phyloP scores from a whole-genome alignment of 148 eudicot species.

The Selenicereus undatus region DNA sequence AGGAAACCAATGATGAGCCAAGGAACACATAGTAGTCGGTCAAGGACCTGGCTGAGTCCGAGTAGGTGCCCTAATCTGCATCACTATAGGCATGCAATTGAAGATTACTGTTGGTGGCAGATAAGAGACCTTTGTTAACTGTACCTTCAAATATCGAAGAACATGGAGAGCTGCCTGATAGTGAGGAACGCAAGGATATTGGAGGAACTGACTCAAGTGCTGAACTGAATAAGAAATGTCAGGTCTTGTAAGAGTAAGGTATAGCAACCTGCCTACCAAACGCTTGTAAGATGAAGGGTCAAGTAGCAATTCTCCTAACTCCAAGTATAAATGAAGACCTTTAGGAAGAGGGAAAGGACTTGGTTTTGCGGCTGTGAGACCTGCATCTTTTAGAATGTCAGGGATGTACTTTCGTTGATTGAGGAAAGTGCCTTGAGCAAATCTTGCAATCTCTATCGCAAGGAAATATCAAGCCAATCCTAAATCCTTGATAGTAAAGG shows the following conservation, averaged over 20 bases:
- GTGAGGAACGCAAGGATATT: too few species aligned
- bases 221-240: neutral
- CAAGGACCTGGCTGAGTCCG: neutral
- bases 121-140: too few species aligned
- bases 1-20: too few species aligned
- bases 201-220: slow-evolving; percentile 6
- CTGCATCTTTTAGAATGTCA: neutral
- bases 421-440: too few species aligned
- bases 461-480: too few species aligned
- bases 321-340: neutral
- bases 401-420: too few species aligned
- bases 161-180: too few species aligned
- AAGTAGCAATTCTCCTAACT: neutral
- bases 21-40: neutral
- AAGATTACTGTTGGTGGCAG: neutral
- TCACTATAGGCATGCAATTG: neutral
- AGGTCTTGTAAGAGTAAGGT: neutral
- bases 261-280: neutral
- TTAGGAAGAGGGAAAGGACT: neutral
- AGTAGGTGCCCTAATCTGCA: neutral
- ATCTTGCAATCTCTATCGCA: too few species aligned
- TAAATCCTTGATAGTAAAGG: too few species aligned
- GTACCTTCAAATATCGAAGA: too few species aligned
- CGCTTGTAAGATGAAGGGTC: neutral
- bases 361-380: neutral